These are phyloP conservation scores for Hymenochaete sp. DNA, from an alignment of 1,284 basidiomycete genomes.

Conservation along the genomic window DNA sequence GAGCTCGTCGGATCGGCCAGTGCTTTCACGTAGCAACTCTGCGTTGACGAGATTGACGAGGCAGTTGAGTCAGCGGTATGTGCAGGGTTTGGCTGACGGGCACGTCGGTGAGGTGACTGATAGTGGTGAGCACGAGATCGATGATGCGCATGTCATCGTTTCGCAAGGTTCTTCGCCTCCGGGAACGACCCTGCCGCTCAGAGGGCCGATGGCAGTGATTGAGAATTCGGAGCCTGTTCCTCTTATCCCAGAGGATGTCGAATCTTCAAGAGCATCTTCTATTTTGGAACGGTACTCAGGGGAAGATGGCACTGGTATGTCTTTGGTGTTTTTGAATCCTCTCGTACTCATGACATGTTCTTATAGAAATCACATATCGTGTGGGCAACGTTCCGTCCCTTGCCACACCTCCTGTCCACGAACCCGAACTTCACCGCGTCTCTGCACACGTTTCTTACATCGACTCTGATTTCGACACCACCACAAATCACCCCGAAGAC, in stretches of 20 bases:
- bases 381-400: constrained; percentile 45
- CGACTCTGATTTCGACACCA: no score
- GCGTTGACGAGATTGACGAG: constrained; percentile 54
- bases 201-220: constrained; percentile 25
- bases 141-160: constrained; percentile 13
- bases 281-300: constrained; percentile 36
- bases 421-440: constrained; percentile 30
- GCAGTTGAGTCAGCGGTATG: constrained; percentile 47
- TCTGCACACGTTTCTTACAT: constrained; percentile 31
- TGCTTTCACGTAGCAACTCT: constrained; percentile 18
- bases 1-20: constrained; percentile 12
- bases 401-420: constrained; percentile 36
- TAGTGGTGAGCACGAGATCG: constrained; percentile 18
- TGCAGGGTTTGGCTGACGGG: constrained; percentile 25
- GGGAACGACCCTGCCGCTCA: constrained; percentile 25
- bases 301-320: constrained; percentile 33
- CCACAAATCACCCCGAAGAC: neutral
- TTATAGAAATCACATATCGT: constrained; percentile 37
- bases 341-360: constrained; percentile 14
- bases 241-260: constrained; percentile 57
- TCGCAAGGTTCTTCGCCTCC: constrained; percentile 12
- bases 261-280: constrained; percentile 48
- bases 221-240: constrained; percentile 23
- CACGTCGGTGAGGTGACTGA: constrained; percentile 22
- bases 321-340: neutral